Base-by-base conservation (phyloP, 495 filamentous ascomycete species). In the Viridothelium virens region DNA sequence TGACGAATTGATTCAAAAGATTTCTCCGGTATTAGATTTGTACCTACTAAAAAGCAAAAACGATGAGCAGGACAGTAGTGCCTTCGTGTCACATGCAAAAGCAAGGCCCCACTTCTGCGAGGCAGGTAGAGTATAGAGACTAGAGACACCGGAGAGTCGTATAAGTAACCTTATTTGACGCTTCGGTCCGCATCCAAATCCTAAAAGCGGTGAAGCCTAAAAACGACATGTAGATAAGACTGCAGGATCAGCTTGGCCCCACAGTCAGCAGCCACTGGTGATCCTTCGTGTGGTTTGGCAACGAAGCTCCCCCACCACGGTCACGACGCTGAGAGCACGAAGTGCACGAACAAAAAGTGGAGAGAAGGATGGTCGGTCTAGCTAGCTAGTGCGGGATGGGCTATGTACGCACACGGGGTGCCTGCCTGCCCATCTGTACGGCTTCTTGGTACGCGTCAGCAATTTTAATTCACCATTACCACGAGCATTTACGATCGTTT, bases 1-100 rank as follows among this genome's bases (percentile, higher is more conserved):
- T 2, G 48, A 53, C 48, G 48, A 53, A 53, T 53, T 53, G 48
- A 53, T 53, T 2, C 48, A 53, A 53, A 53, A 53, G 48, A 25
- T 53, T 53, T 53, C n/a, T 53, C 48, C 48, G 48, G 12, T 53
- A 53, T 53, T 25, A 53, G 48, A 53, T 53, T 53, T 53, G n/a
- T 53, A 53, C 48, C 48, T 53, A 53, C 48, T 53, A 53, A 53
- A 14, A 53, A 53, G 48, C 48, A 53, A 53, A 53, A 53, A 53
- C 48, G 2, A 53, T 53, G 48, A 53, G 48, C 48, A 53, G 9
- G 48, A 53, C 48, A 53, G 2, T 53, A 53, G 48, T 53, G 48
- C 48, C 48, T 53, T 53, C 48, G 48, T 53, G 48, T 53, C 48
- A 53, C 48, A 53, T 25, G 48, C 48, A 53, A 53, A 53, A 53